Base-by-base conservation (phyloP, 2,329 filamentous ascomycete genomes). In the Exserohilum turcica region DNA sequence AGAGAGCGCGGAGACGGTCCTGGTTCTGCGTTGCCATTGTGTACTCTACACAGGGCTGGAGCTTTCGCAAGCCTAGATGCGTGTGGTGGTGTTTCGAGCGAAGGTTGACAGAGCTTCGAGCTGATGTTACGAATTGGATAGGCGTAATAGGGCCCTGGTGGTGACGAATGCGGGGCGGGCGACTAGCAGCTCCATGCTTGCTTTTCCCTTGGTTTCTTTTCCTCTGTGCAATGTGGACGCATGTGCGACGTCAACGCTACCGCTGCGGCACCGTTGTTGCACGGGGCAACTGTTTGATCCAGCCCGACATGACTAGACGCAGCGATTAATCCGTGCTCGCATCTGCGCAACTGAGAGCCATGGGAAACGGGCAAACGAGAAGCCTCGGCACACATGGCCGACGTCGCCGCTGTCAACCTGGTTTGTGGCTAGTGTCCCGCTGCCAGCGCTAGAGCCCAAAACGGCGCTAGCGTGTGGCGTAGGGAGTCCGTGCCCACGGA, bases 1-100 rank as follows among this genome's bases (percentile, higher is more conserved):
- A 80, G 60, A 79, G 74, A 12, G 70, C 58, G 37, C 66, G 70
- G 10, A 80, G 66, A 28, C 70, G 68, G 54, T 73, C 70, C 60
- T 72, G 72, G 53, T 71, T 73, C 16, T 63, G 61, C 8, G 63
- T 62, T 12, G 67, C 63, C 50, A 63, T 61, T 49, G 56, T 45
- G 33, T 33, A 15, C 6, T 28, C 13, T 6, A 9, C 15, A 15
- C 15, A 18, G 24, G 27, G 21, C 5, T 5, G 8, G 31, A 12
- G 27, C 7, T 35, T 2, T 15, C 13, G 16, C 2, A 13, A 33
- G 24, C 15, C 36, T 39, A 28, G 12, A 24, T 36, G 13, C 16
- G 15, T 6, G 29, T 40, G 27, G 32, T n/a, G 8, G 27, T 29
- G 12, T 38, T 1, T 21, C 6, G 8, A 39, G 19, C 6, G 33